Percentiles rank a stretch among this genome's conserved stretches.
Conservation (phyloP, 306 rosid genomes). For the Prunus mume region DNA sequence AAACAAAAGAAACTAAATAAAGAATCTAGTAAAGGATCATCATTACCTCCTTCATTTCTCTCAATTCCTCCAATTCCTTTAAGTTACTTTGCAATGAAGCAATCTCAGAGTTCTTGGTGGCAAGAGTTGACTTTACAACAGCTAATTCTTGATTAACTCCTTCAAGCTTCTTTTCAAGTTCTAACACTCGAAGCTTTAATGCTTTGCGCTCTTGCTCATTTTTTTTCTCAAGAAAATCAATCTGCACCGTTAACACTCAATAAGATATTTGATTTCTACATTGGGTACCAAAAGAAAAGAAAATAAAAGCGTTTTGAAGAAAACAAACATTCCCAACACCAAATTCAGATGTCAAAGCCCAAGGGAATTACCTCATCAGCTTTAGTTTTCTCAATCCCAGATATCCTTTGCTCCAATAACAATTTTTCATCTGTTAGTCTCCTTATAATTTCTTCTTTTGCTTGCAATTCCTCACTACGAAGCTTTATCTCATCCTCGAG, state of each 20-base stretch:
- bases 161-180: constrained; percentile 67
- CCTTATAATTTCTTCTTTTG: constrained; percentile 61
- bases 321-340: not conserved
- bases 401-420: constrained; percentile 51
- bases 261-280: not conserved
- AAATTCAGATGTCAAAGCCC: constrained; percentile 9
- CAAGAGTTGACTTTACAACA: constrained; percentile 55
- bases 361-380: constrained; percentile 56
- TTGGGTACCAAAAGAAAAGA: not conserved
- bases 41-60: constrained; percentile 95
- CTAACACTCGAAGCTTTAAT: constrained; percentile 45
- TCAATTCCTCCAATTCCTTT: constrained; percentile 82
- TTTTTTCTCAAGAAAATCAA: constrained; percentile 43
- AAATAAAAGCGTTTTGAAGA: not conserved
- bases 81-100: constrained; percentile 53
- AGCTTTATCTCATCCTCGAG: constrained; percentile 72
- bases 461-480: constrained; percentile 51
- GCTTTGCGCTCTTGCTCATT: constrained; percentile 60
- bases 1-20: not conserved
- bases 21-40: not conserved
- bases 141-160: constrained; percentile 49
- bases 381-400: constrained; percentile 56
- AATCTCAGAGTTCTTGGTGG: constrained; percentile 63
- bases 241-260: constrained; percentile 52
- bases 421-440: constrained; percentile 58